A percentile compares a stretch with the other conserved stretches of the same genome.
Conservation (phyloP, 1,284 basidiomycete species). For the Trichosporon sp. region DNA sequence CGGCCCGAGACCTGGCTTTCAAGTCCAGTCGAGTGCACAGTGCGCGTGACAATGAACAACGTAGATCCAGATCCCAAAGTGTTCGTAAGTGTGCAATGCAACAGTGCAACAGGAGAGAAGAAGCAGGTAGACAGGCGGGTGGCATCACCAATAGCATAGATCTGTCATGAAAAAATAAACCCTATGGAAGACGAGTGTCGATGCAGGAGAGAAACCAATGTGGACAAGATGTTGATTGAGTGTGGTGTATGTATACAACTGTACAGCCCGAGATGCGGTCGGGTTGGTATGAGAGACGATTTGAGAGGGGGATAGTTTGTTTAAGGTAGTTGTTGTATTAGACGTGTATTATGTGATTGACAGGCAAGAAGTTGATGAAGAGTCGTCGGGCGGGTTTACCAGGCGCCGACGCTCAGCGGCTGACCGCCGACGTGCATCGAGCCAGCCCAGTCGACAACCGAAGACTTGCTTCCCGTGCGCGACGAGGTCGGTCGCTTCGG, state of each 20-base stretch:
- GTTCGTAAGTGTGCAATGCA: no score
- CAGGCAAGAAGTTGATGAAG: background rate
- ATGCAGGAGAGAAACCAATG: constrained; percentile 27
- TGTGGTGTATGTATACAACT: constrained; percentile 30
- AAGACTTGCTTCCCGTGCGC: constrained; percentile 24
- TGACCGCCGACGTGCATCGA: constrained; percentile 26
- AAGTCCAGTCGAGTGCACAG: no score
- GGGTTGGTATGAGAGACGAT: constrained; percentile 18
- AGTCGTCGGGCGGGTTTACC: constrained; percentile 17
- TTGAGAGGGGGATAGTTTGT: background rate
- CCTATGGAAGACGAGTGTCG: constrained; percentile 23
- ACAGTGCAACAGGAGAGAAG: no score
- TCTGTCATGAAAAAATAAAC: constrained; percentile 22
- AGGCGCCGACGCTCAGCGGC: constrained; percentile 30
- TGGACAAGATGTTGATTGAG: constrained; percentile 28
- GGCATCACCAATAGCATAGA: background rate
- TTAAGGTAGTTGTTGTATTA: background rate
- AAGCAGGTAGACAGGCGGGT: no score
- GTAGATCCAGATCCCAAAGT: no score
- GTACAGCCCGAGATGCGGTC: constrained; percentile 25
- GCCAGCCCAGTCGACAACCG: constrained; percentile 27
- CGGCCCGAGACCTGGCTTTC: no score
- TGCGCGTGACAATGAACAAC: background rate
- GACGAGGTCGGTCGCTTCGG: constrained; percentile 26
- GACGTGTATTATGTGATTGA: constrained; percentile 16